These are phyloP conservation scores for Oidiodendron maius DNA, from an alignment of 495 filamentous ascomycete genomes.

Conservation along the genomic window DNA sequence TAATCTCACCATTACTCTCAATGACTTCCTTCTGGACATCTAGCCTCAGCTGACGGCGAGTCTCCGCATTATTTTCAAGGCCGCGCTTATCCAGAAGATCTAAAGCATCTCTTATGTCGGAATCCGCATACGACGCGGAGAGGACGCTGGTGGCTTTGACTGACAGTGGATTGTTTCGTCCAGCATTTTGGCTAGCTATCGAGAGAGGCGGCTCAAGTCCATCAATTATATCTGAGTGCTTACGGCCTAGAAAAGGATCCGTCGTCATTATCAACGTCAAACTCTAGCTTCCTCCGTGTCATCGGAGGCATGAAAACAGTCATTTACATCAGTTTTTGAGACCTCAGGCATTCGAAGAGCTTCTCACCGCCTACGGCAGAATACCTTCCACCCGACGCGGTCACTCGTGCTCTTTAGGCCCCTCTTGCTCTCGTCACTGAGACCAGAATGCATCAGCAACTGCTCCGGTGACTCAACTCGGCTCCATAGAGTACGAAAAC, in stretches of 20 bases:
- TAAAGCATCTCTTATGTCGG: conserved; percentile 84
- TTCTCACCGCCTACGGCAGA: background rate
- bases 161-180: conserved; percentile 52
- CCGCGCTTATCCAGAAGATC: conserved; percentile 66
- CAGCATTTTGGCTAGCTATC: conserved; percentile 12
- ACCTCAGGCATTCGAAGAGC: too few species aligned
- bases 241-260: conserved; percentile 22
- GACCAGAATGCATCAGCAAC: conserved; percentile 2
- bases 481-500: too few species aligned
- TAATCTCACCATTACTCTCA: conserved; percentile 85
- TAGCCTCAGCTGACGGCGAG: conserved; percentile 70
- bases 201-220: conserved; percentile 16
- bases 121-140: conserved; percentile 87
- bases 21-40: conserved; percentile 92
- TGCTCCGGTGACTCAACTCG: conserved; percentile 3
- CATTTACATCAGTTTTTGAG: too few species aligned
- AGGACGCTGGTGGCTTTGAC: conserved; percentile 76
- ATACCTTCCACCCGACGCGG: background rate
- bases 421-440: background rate
- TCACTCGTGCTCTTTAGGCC: background rate
- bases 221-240: conserved; percentile 19
- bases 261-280: conserved; percentile 13
- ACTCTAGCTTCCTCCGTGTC: background rate
- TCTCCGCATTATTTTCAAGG: conserved; percentile 70
- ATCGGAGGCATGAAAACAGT: background rate